Conservation (phyloP, 192 early-diverging fungal genomes). For the Linnemannia zychae region DNA sequence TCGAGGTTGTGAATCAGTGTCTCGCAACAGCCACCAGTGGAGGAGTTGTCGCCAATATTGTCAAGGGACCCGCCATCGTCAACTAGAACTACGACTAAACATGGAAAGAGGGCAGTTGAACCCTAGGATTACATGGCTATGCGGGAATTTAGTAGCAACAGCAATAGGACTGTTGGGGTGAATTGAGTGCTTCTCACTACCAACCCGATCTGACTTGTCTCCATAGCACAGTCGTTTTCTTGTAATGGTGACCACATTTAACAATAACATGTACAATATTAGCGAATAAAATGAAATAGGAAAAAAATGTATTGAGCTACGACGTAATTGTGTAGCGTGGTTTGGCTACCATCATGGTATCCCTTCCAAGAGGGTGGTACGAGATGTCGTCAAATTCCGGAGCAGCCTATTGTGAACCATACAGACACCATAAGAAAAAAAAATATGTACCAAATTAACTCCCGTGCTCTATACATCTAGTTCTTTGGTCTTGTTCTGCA, state of each 20-base stretch:
- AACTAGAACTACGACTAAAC: slow-evolving; percentile 2
- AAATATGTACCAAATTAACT: background rate
- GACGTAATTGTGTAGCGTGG: background rate
- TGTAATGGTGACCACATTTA: background rate
- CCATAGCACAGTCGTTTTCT: background rate
- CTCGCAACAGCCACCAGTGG: slow-evolving; percentile 70
- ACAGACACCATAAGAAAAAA: background rate
- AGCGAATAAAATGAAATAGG: background rate
- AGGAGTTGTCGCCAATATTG: slow-evolving; percentile 53
- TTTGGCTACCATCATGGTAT: slow-evolving; percentile 46
- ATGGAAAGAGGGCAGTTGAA: too few species aligned
- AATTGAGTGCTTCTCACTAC: background rate
- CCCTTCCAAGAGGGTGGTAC: slow-evolving; percentile 41
- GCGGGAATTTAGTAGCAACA: background rate
- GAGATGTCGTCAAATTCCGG: slow-evolving; percentile 28
- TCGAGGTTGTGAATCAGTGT: slow-evolving; percentile 97
- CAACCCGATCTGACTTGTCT: background rate
- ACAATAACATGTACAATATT: slow-evolving; percentile 2
- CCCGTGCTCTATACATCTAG: too few species aligned
- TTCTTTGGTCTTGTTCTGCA: background rate
- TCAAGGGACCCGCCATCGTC: slow-evolving; percentile 40
- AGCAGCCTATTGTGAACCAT: slow-evolving; percentile 14
- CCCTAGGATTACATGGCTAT: too few species aligned
- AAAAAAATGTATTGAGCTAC: slow-evolving; percentile 3
- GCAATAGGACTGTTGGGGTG: background rate